A percentile compares a stretch with the other conserved stretches of the same genome.
These are phyloP conservation scores for Trichoderma virens DNA, from an alignment of 495 filamentous ascomycete genomes.

Conservation along the genomic window DNA sequence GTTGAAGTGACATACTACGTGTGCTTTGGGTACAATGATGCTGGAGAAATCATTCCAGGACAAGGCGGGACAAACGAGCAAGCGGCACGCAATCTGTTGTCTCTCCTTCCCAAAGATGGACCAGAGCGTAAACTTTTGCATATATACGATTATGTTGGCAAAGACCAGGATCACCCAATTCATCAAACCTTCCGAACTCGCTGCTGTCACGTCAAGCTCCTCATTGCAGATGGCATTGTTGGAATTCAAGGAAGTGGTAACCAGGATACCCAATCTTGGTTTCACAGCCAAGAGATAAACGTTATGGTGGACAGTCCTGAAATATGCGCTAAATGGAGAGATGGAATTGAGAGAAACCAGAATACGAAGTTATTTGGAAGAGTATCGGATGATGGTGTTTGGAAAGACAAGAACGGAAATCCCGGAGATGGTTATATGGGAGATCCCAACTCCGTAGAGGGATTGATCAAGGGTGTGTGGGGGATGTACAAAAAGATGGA, in stretches of 20 bases:
- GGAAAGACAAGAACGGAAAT: slow-evolving; percentile 49
- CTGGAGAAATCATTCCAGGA: slow-evolving; percentile 63
- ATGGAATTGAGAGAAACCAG: slow-evolving; percentile 57
- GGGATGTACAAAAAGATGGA: slow-evolving; percentile 8
- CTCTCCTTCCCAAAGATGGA: slow-evolving; percentile 30
- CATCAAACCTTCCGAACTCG: slow-evolving; percentile 53
- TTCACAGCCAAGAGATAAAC: slow-evolving; percentile 69
- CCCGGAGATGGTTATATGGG: slow-evolving; percentile 54
- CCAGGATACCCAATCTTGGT: slow-evolving; percentile 76
- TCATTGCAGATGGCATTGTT: slow-evolving; percentile 61
- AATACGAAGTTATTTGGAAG: slow-evolving; percentile 59
- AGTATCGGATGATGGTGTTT: slow-evolving; percentile 52
- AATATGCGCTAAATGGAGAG: slow-evolving; percentile 56
- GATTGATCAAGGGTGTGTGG: slow-evolving; percentile 10
- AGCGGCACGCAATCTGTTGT: slow-evolving; percentile 50
- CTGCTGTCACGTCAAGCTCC: slow-evolving; percentile 67
- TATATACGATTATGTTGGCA: slow-evolving; percentile 61
- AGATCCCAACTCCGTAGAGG: slow-evolving; percentile 9
- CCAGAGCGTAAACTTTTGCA: slow-evolving; percentile 43
- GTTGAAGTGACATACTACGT: slow-evolving; percentile 60
- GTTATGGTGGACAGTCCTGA: slow-evolving; percentile 56
- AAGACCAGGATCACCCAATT: slow-evolving; percentile 61
- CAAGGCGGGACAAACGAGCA: slow-evolving; percentile 74
- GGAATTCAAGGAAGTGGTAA: slow-evolving; percentile 70
- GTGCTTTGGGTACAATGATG: slow-evolving; percentile 72